A percentile compares a stretch with the other conserved stretches of the same genome.
Conservation (phyloP, 768 basidiomycete genomes). For the Chalciporus chontae region DNA sequence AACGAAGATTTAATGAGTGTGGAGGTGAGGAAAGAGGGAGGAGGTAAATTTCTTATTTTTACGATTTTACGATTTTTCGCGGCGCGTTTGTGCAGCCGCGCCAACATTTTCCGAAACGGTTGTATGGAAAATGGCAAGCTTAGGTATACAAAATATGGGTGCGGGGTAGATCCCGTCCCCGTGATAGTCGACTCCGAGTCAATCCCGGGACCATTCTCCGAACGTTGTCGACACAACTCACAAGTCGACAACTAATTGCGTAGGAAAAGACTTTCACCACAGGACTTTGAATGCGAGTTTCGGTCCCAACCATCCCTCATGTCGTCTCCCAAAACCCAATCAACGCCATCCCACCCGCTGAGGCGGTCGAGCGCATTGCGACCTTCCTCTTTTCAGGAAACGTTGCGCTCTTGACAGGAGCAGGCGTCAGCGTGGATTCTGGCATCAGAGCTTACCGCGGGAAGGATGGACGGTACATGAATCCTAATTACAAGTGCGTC, state of each 20-base stretch:
- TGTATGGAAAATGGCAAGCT: too few species aligned
- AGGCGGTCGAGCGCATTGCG: slow-evolving; percentile 58
- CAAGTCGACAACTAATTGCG: too few species aligned
- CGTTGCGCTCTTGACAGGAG: slow-evolving; percentile 77
- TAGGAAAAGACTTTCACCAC: too few species aligned
- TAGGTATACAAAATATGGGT: too few species aligned
- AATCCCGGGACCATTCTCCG: background rate
- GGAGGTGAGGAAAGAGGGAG: too few species aligned
- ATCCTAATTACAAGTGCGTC: slow-evolving; percentile 81
- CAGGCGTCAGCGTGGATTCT: slow-evolving; percentile 93
- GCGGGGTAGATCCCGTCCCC: too few species aligned
- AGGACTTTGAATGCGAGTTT: slow-evolving; percentile 59
- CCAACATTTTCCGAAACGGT: too few species aligned
- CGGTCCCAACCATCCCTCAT: slow-evolving; percentile 72
- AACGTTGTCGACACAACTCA: background rate
- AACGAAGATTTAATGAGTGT: too few species aligned
- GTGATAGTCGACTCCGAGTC: too few species aligned
- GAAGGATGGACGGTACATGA: slow-evolving; percentile 79
- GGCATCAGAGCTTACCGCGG: slow-evolving; percentile 96
- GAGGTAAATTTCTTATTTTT: too few species aligned
- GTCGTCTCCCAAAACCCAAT: slow-evolving; percentile 38
- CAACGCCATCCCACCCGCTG: slow-evolving; percentile 40
- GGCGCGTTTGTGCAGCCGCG: too few species aligned
- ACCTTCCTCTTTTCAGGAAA: slow-evolving; percentile 69
- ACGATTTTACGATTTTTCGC: too few species aligned